Base-by-base conservation (phyloP, 805 yeast genomes). In the Maudiozyma serrabonitensis region DNA sequence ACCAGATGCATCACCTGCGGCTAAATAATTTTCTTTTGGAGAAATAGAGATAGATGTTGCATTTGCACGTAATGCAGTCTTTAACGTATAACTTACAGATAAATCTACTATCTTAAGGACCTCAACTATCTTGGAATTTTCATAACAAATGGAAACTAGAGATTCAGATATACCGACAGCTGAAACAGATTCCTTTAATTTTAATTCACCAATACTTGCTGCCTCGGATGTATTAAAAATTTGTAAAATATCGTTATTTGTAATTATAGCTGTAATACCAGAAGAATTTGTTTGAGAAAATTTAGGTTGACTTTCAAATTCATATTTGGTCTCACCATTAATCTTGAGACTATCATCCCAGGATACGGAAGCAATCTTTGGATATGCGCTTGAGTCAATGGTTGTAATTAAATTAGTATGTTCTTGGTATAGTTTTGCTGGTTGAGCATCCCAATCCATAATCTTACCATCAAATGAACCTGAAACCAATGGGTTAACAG, bases 401-500 rank as follows among this genome's bases (percentile, higher is more conserved):
- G 82, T 81, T 34, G 78, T 80, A 43, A 91, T 75, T 53, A 83
- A 75, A 55, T 89, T 88, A 0, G 76, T 61, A 65, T 90, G 97
- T 2, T 69, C 68, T 1, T 66, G 62, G 13, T 60, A 57, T 11
- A 69, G 57, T 1, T 49, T 45, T 11, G 75, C 75, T 7, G 70
- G 64, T 1, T 60, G 49, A 2, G 58, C 51, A 15, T 65, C 68
- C 95, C 96, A 87, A 50, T 72, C 63, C 42, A 77, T 66, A 9
- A 90, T 66, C 38, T 77, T 70, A 31, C 98, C 98, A 64, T 91
- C 97, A 49, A 84, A 81, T 32, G 91, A 82, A 16, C 96, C 96
- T 2, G 90, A 75, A 51, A 70, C 67, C 49, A 56, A 6, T 61
- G 66, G 40, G 35, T 63, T 61, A 6, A 64, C 56, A 1, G 68